Conservation (phyloP, 768 basidiomycete species). For the Hirschioporus abietinus region DNA sequence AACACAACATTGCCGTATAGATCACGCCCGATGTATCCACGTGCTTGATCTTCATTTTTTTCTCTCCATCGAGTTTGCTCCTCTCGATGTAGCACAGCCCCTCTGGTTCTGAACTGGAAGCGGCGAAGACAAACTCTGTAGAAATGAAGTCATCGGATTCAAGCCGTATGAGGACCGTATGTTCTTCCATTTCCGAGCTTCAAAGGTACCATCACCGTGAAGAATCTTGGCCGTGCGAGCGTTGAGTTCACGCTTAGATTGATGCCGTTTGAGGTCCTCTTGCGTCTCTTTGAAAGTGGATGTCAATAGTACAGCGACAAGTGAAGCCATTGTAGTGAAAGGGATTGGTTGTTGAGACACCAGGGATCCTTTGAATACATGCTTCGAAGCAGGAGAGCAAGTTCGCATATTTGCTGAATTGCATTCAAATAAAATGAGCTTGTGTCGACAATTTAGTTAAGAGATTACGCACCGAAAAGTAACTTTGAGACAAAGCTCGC, state of each 20-base stretch:
- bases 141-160: constrained; percentile 94
- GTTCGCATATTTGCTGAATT: constrained; percentile 99
- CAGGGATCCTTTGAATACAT: constrained; percentile 95
- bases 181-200: constrained; percentile 79
- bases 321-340: constrained; percentile 94
- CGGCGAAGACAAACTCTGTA: constrained; percentile 83
- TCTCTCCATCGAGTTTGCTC: constrained; percentile 98
- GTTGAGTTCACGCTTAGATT: constrained; percentile 90
- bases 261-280: constrained; percentile 97
- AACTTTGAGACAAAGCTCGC: constrained; percentile 90
- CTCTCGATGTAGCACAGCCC: constrained; percentile 98
- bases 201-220: constrained; percentile 55
- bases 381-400: constrained; percentile 98
- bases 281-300: constrained; percentile 95
- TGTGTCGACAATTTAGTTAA: not conserved
- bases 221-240: constrained; percentile 76
- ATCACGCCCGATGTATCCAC: too few relatives aligned
- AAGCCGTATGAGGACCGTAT: constrained; percentile 78
- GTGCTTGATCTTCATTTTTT: constrained; percentile 99
- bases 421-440: constrained; percentile 48
- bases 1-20: too few relatives aligned
- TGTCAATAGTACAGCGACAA: constrained; percentile 82
- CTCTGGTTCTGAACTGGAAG: constrained; percentile 93
- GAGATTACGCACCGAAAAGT: constrained; percentile 61
- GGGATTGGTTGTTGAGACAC: constrained; percentile 90